Conservation (phyloP, 2,329 filamentous ascomycete species). For the Alternaria angustiovoidea region DNA sequence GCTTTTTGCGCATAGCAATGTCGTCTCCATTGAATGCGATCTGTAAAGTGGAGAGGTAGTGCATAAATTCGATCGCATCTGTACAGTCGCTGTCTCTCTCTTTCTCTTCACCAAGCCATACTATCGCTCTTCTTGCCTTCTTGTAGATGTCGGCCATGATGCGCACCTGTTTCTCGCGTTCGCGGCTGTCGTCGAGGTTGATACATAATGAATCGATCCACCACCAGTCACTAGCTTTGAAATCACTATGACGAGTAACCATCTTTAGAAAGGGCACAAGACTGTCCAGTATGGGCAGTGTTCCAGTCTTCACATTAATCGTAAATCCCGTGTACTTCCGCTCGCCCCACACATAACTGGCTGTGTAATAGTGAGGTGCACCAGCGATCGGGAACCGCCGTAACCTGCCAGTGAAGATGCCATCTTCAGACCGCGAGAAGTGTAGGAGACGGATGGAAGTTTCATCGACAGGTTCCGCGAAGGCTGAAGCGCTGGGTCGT, state of each 20-base stretch:
- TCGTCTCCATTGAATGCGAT: constrained; percentile 28
- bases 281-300: too few species aligned
- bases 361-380: constrained; percentile 40
- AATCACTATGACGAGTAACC: too few species aligned
- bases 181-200: constrained; percentile 34
- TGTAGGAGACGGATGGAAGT: constrained; percentile 36
- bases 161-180: constrained; percentile 41
- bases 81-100: constrained; percentile 33
- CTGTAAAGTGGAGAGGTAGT: constrained; percentile 30
- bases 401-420: constrained; percentile 24
- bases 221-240: constrained; percentile 9
- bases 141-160: constrained; percentile 46
- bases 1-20: constrained; percentile 22
- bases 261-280: too few species aligned
- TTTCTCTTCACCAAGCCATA: constrained; percentile 39
- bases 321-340: too few species aligned
- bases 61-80: constrained; percentile 36
- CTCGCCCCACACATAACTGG: constrained; percentile 24
- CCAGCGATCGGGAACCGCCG: constrained; percentile 32
- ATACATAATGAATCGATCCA: constrained; percentile 46
- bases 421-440: constrained; percentile 19
- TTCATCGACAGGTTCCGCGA: constrained; percentile 8
- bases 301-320: too few species aligned
- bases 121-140: constrained; percentile 26
- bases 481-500: background rate